Evolutionary conservation across 2,329 filamentous ascomycete genomes (phyloP), one percentile per base, ranked within the genome.

Genomic region (Aspergillus sp.): DNA sequence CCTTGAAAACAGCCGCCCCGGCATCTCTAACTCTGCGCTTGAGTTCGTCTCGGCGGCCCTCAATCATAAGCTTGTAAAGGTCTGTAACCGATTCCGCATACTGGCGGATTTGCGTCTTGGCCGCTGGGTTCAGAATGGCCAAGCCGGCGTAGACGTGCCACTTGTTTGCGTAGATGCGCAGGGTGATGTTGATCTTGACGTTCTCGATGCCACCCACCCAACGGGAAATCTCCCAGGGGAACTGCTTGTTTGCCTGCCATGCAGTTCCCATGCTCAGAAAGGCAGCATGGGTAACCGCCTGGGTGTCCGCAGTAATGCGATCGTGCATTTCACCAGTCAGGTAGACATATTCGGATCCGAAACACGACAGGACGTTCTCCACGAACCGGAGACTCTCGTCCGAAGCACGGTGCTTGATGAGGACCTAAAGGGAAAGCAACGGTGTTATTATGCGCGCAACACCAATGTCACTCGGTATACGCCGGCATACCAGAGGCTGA

Each of bases 121-220:
- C 95, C 59, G 92, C 90, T 0, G 95, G 95, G 75, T 99, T 99
- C 59, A 99, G 85, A 71, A 99, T 99, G 11, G 96, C 95, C 9
- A 99, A 88, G 0, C 95, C 95, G 20, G 95, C 95, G 76, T 99
- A 99, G 59, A 99, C 95, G 80, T 99, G 96, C 96, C 96, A 99
- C 77, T 98, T 99, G 77, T 97, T 96, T 61, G 90, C 89, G 80
- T 98, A 99, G 79, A 99, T 98, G 68, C 95, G 92, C 66, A 99
- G 82, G 67, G 92, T 98, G 67, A 98, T 88, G 79, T 99, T 99
- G 81, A 98, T 96, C 80, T 99, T 99, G 69, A 98, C 94, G 75
- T 99, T 99, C 77, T 99, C 95, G 70, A 99, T 96, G 55, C 95
- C 96, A 59, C 95, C 95, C 4, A 97, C 87, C 77, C 98, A 99